Evolutionary conservation across 2,329 filamentous ascomycete species (phyloP).

Genomic region (Hirsutella rhossiliensis): DNA sequence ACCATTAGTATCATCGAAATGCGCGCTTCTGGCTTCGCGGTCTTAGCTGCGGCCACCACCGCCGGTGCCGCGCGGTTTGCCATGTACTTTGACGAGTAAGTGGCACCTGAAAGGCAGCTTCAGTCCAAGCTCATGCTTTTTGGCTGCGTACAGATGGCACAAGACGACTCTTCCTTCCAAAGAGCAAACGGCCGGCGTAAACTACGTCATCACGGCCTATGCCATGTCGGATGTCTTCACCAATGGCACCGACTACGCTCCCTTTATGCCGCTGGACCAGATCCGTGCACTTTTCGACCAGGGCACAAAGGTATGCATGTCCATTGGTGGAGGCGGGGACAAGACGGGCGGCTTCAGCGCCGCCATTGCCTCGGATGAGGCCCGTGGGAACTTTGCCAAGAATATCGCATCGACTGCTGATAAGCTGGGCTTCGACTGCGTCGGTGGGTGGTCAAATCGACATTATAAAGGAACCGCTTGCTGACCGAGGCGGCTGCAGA

Average conservation of each 20-base stretch:
- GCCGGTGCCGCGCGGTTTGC: slow-evolving; percentile 13
- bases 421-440: slow-evolving; percentile 46
- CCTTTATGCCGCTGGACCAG: slow-evolving; percentile 38
- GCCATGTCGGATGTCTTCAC: slow-evolving; percentile 38
- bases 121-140: neutral
- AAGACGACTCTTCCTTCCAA: slow-evolving; percentile 20
- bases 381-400: slow-evolving; percentile 39
- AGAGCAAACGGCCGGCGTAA: slow-evolving; percentile 30
- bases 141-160: slow-evolving; percentile 24
- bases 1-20: slow-evolving; percentile 1
- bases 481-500: slow-evolving; percentile 24
- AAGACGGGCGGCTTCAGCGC: slow-evolving; percentile 40
- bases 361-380: slow-evolving; percentile 33
- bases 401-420: slow-evolving; percentile 44
- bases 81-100: slow-evolving; percentile 37
- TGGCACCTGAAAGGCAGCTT: neutral
- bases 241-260: slow-evolving; percentile 29
- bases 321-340: slow-evolving; percentile 56
- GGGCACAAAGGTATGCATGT: slow-evolving; percentile 47
- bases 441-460: slow-evolving; percentile 25
- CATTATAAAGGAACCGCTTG: neutral
- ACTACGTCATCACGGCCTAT: slow-evolving; percentile 43
- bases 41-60: slow-evolving; percentile 8
- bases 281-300: slow-evolving; percentile 39
- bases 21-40: slow-evolving; percentile 5